Evolutionary conservation across 306 rosid genomes (phyloP), one percentile per base, ranked within the genome.

Genomic region (Rosa chinensis): DNA sequence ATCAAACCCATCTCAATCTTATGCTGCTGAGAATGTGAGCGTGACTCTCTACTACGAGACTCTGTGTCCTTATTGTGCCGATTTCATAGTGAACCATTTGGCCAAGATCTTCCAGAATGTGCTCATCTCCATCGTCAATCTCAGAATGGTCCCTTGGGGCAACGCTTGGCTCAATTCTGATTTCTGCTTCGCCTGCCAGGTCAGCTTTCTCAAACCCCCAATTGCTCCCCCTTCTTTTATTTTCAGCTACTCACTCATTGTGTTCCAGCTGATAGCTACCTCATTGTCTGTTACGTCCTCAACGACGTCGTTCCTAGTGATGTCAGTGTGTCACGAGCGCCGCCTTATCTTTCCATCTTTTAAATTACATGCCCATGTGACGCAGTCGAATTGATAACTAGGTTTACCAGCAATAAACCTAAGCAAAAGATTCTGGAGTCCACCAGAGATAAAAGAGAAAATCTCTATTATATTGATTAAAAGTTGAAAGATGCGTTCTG

Each of bases 91-190:
- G 25, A 91, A 92, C 70, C 88, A 85, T 82, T 78, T 94, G 39
- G 90, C 72, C 74, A 86, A 77, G 79, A 69, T 92, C 86, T 94
- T 94, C 83, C 84, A 87, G 83, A 92, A 87, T 6, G 95, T 84
- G 8, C 92, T 94, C 4, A 87, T 89, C 87, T 84, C 92, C 82
- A 53, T 85, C 83, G 87, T 92, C 20, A 70, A 91, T 78, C 97
- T 94, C 82, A 86, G 93, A 66, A 13, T 94, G 95, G 37, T 89
- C 39, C 97, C 99, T 21, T 94, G 99, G 97, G 99, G 99, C 17
- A 94, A 94, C n/a, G 89, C 99, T 69, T 77, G 84, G 89, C 73
- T 86, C 83, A 62, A 87, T 21, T 78, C 91, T 13, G 66, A 89
- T 80, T 91, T 86, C 81, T 47, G 87, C 78, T 56, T 89, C 77